Conservation (phyloP, 371 early-diverging fungal species). For the Sporodiniella umbellata region DNA sequence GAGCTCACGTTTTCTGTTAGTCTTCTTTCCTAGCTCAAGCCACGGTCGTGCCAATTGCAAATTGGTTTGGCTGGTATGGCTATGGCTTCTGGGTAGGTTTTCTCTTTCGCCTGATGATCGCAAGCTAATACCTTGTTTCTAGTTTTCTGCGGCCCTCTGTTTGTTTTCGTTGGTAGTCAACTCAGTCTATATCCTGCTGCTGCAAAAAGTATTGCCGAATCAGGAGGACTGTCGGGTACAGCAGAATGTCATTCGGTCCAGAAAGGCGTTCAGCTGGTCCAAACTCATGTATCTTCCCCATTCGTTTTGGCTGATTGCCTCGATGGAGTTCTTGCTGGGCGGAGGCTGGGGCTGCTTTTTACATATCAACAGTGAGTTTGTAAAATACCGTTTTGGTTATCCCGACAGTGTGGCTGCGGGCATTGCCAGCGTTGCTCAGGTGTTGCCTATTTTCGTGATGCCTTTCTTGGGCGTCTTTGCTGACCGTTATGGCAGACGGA, state of each 20-base stretch:
- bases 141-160: slow-evolving; percentile 60
- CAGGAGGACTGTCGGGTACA: too few relatives aligned
- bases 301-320: slow-evolving; percentile 63
- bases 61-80: slow-evolving; percentile 65
- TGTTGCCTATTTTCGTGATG: slow-evolving; percentile 64
- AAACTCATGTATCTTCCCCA: slow-evolving; percentile 59
- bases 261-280: slow-evolving; percentile 58
- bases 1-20: too few relatives aligned
- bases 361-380: slow-evolving; percentile 70
- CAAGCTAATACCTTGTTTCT: too few relatives aligned
- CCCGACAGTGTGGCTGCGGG: slow-evolving; percentile 57
- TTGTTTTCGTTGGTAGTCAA: slow-evolving; percentile 59
- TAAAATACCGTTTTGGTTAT: slow-evolving; percentile 59
- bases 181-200: slow-evolving; percentile 50
- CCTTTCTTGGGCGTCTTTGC: slow-evolving; percentile 65
- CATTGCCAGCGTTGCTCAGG: slow-evolving; percentile 63
- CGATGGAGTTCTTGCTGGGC: slow-evolving; percentile 64
- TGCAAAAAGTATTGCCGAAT: slow-evolving; percentile 10
- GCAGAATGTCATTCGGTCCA: slow-evolving; percentile 45
- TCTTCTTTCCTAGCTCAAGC: slow-evolving; percentile 66
- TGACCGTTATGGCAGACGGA: slow-evolving; percentile 60
- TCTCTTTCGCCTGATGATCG: not conserved
- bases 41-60: slow-evolving; percentile 63
- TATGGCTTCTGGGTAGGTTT: slow-evolving; percentile 64
- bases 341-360: slow-evolving; percentile 73